A percentile compares a stretch with the other conserved stretches of the same genome.
Conservation (phyloP, 305 asterid species). For the Solanum hybrid region DNA sequence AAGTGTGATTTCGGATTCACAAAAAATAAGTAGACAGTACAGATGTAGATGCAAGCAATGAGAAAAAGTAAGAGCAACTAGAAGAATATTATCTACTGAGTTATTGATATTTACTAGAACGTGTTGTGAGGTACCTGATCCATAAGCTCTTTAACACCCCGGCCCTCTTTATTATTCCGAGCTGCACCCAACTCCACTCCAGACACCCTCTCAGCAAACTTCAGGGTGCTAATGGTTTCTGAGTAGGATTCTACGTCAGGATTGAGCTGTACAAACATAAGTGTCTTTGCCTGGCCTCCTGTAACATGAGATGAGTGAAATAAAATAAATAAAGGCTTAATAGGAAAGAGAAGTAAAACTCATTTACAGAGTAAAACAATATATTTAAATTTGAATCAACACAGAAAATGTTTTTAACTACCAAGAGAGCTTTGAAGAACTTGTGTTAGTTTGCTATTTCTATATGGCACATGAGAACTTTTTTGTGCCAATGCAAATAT, state of each 20-base stretch:
- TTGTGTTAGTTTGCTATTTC: slow-evolving; percentile 95
- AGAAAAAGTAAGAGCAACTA: not conserved
- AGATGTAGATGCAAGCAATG: not conserved
- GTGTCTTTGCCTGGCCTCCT: slow-evolving; percentile 98
- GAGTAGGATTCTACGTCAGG: slow-evolving; percentile 88
- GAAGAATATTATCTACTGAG: not conserved
- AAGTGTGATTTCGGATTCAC: not conserved
- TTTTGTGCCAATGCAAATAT: slow-evolving; percentile 82
- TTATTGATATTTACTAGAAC: slow-evolving; percentile 2
- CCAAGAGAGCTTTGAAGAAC: slow-evolving; percentile 96
- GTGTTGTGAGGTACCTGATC: slow-evolving; percentile 58
- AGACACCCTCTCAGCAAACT: slow-evolving; percentile 96
- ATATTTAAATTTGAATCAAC: not conserved
- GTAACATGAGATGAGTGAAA: slow-evolving; percentile 12
- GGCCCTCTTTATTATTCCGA: slow-evolving; percentile 75
- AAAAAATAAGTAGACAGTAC: not conserved
- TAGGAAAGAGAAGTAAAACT: not conserved
- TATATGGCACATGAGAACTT: slow-evolving; percentile 81
- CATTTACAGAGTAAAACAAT: not conserved
- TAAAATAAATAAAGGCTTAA: not conserved
- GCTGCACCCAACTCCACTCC: slow-evolving; percentile 99
- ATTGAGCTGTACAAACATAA: slow-evolving; percentile 92
- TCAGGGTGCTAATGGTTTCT: slow-evolving; percentile 82
- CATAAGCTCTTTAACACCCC: slow-evolving; percentile 85
- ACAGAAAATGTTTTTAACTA: slow-evolving; percentile 21